Base-by-base conservation (phyloP, 768 basidiomycete genomes). In the Candolleomyces aberdarensis region DNA sequence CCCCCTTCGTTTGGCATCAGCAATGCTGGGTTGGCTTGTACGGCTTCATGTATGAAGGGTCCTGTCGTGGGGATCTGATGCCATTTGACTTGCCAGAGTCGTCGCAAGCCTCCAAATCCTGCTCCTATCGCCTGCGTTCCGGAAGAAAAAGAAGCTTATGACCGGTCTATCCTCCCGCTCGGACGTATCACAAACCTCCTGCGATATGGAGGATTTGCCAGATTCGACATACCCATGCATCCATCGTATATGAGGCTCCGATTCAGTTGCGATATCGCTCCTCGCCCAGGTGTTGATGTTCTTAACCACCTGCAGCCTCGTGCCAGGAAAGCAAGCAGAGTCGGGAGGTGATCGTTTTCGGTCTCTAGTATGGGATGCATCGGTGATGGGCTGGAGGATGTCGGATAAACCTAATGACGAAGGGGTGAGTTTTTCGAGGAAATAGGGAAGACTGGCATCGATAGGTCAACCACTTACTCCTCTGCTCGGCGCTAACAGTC, bases 91-190 rank as follows among this genome's bases (percentile, higher is more conserved):
- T 29, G 39, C 52, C 7, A n/a, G 52, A 19, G 52, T 53, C 17
- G 51, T 29, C 7, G 54, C 43, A 3, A 53, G 43, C 5, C 51
- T 54, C n/a, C 44, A 60, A 6, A 60, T 29, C 22, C n/a, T 29
- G 40, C 54, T 60, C 22, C 51, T 43, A 26, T 60, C 59, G 41
- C 54, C 44, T 22, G 40, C 17, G 9, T n/a, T 36, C 7, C 59
- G 52, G 29, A 46, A 55, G 47, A 60, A 60, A 26, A 60, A 60
- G 52, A 60, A 54, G 10, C 40, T 53, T 20, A 26, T 31, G n/a
- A 10, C 59, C 9, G 53, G 44, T 14, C n/a, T 19, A 57, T 48
- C 29, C 22, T 31, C n/a, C 3, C 26, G 22, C 0, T 19, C 59
- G 14, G 46, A 31, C 7, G 13, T 8, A 17, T 50, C 49, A 1